Conservation (phyloP, 108 stramenopile genomes). For the Pseudonitzschia delicatissima region DNA sequence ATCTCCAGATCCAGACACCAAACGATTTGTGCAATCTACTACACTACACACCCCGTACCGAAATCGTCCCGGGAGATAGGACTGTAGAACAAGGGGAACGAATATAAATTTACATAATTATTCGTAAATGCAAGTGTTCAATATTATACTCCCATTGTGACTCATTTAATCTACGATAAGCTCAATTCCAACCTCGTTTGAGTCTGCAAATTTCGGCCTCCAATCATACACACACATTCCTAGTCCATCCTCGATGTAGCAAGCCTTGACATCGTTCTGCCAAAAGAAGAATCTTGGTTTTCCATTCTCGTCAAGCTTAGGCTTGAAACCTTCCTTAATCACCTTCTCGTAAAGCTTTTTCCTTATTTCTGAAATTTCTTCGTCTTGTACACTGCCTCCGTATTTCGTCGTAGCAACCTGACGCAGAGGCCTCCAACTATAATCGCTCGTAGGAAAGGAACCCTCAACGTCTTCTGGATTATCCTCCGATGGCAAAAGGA, state of each 20-base stretch:
- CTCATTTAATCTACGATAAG: constrained; percentile 34
- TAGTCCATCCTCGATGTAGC: constrained; percentile 69
- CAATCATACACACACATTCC: constrained; percentile 88
- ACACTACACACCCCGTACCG: neutral
- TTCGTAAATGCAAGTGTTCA: neutral
- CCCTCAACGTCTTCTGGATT: constrained; percentile 24
- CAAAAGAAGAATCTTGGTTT: constrained; percentile 82
- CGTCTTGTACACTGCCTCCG: constrained; percentile 73
- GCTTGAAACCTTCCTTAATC: constrained; percentile 65
- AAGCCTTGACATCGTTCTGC: constrained; percentile 73
- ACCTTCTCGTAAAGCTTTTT: constrained; percentile 70
- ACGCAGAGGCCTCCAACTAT: constrained; percentile 41
- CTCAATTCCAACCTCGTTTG: constrained; percentile 82
- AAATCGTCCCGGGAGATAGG: neutral
- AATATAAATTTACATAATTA: neutral
- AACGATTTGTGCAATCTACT: neutral
- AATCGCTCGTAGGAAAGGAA: constrained; percentile 19
- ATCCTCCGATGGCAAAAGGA: constrained; percentile 53
- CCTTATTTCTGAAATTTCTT: constrained; percentile 59
- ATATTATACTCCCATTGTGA: neutral
- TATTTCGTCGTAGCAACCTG: constrained; percentile 71
- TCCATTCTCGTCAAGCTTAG: constrained; percentile 65
- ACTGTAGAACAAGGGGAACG: neutral
- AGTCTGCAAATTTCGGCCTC: constrained; percentile 52
- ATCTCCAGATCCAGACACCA: constrained; percentile 3